Percentiles rank a stretch among this genome's conserved stretches.
These are phyloP conservation scores for Phytophthora lateralis DNA, from an alignment of 352 stramenopile species.

Conservation along the genomic window DNA sequence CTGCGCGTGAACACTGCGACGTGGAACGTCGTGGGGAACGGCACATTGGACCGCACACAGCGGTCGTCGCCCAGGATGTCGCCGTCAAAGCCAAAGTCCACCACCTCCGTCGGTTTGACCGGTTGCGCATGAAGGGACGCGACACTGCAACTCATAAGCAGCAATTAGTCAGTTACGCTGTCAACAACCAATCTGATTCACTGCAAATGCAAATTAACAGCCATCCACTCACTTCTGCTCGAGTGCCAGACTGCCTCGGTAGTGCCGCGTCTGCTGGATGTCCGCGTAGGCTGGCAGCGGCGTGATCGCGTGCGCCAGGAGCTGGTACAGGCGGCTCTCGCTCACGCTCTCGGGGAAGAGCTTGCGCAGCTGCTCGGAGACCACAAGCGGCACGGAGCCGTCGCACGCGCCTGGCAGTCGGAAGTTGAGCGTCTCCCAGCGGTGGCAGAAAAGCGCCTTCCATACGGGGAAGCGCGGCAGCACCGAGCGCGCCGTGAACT, in stretches of 20 bases:
- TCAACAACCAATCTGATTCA: background rate
- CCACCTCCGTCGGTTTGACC: conserved; percentile 19
- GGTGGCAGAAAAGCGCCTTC: conserved; percentile 37
- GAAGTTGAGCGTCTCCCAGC: conserved; percentile 45
- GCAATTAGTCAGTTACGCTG: background rate
- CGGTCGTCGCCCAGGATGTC: conserved; percentile 42
- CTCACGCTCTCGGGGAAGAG: conserved; percentile 29
- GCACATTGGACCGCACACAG: conserved; percentile 36
- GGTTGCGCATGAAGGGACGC: conserved; percentile 29
- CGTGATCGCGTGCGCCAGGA: conserved; percentile 38
- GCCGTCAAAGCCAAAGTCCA: conserved; percentile 37
- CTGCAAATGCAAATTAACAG: background rate
- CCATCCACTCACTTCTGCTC: conserved; percentile 36
- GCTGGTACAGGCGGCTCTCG: conserved; percentile 41
- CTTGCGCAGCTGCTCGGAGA: conserved; percentile 24
- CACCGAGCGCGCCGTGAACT: conserved; percentile 30
- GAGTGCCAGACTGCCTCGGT: conserved; percentile 31
- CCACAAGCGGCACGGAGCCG: conserved; percentile 17
- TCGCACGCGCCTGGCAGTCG: conserved; percentile 17
- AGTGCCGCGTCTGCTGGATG: conserved; percentile 35
- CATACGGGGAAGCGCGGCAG: conserved; percentile 42
- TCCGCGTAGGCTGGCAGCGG: conserved; percentile 38
- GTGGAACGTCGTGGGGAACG: conserved; percentile 43
- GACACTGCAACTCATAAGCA: conserved; percentile 22
- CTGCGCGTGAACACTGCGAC: conserved; percentile 41